A percentile compares a stretch with the other conserved stretches of the same genome.
phyloP scores from a whole-genome alignment of 2,329 filamentous ascomycete species.

The Alternaria gaisen region DNA sequence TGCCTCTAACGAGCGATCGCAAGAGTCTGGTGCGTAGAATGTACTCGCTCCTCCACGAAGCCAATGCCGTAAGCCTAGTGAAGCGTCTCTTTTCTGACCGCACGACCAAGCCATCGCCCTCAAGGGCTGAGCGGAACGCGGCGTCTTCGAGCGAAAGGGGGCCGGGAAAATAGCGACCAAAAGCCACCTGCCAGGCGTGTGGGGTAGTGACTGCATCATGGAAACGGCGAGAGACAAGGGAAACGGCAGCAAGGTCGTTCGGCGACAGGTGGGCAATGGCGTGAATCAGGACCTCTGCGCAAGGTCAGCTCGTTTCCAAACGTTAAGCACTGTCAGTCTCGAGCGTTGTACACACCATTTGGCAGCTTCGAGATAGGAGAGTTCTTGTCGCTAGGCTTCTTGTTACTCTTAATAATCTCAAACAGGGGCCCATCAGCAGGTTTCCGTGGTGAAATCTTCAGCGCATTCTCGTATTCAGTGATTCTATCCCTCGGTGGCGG shows the following conservation, averaged over 20 bases:
- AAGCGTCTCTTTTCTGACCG: slow-evolving; percentile 81
- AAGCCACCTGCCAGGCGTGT: slow-evolving; percentile 93
- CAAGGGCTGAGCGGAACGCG: slow-evolving; percentile 56
- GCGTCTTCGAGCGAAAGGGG: slow-evolving; percentile 64
- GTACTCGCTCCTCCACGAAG: slow-evolving; percentile 98
- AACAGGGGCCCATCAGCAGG: slow-evolving; percentile 58
- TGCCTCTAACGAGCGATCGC: slow-evolving; percentile 81
- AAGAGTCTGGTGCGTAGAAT: slow-evolving; percentile 85
- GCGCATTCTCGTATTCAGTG: slow-evolving; percentile 64
- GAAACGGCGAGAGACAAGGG: slow-evolving; percentile 87
- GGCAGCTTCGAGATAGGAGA: slow-evolving; percentile 71
- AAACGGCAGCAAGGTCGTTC: slow-evolving; percentile 80
- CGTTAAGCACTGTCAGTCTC: not conserved
- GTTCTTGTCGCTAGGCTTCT: slow-evolving; percentile 55
- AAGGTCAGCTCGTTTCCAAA: slow-evolving; percentile 21
- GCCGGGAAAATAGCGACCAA: slow-evolving; percentile 88
- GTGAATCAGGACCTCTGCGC: slow-evolving; percentile 86
- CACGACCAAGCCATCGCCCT: slow-evolving; percentile 55
- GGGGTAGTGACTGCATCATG: slow-evolving; percentile 87
- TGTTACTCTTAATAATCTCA: slow-evolving; percentile 60
- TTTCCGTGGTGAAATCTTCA: slow-evolving; percentile 50
- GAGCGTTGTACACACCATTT: slow-evolving; percentile 72
- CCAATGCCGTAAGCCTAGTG: slow-evolving; percentile 78
- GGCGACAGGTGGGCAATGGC: slow-evolving; percentile 90
- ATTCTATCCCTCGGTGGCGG: slow-evolving; percentile 59